Evolutionary conservation across 2,329 filamentous ascomycete species (phyloP).

Genomic region (Neofusicoccum sp.): DNA sequence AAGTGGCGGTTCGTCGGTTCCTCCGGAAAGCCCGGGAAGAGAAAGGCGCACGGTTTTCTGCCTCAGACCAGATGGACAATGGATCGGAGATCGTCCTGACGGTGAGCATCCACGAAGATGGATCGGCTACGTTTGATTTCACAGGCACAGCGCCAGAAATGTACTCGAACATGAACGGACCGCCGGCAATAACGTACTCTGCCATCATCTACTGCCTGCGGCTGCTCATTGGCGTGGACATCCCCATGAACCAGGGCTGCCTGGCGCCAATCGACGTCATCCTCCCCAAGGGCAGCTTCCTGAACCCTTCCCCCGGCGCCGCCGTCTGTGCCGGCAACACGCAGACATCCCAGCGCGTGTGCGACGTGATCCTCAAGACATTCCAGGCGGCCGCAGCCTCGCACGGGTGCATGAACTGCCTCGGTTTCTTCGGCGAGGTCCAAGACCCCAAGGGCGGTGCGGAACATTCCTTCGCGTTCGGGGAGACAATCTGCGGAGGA

Average conservation of each 20-base stretch:
- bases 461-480: slow-evolving; percentile 58
- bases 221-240: slow-evolving; percentile 39
- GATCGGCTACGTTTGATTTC: slow-evolving; percentile 25
- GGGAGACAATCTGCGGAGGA: slow-evolving; percentile 76
- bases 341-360: slow-evolving; percentile 26
- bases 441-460: background rate
- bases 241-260: slow-evolving; percentile 47
- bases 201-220: slow-evolving; percentile 52
- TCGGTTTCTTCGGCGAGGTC: slow-evolving; percentile 33
- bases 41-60: slow-evolving; percentile 3
- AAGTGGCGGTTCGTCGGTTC: slow-evolving; percentile 36
- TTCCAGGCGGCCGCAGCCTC: slow-evolving; percentile 25
- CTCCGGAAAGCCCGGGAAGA: slow-evolving; percentile 50
- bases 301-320: slow-evolving; percentile 37
- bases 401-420: slow-evolving; percentile 29
- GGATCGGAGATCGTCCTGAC: slow-evolving; percentile 23
- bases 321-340: slow-evolving; percentile 32
- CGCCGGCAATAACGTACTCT: slow-evolving; percentile 53
- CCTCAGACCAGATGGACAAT: slow-evolving; percentile 24
- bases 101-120: slow-evolving; percentile 20
- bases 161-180: slow-evolving; percentile 27
- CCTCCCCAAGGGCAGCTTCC: slow-evolving; percentile 37
- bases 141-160: slow-evolving; percentile 23
- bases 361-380: slow-evolving; percentile 29
- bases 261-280: slow-evolving; percentile 38